phyloP scores from a whole-genome alignment of 768 basidiomycete species.

The Mycena rebaudengoi region DNA sequence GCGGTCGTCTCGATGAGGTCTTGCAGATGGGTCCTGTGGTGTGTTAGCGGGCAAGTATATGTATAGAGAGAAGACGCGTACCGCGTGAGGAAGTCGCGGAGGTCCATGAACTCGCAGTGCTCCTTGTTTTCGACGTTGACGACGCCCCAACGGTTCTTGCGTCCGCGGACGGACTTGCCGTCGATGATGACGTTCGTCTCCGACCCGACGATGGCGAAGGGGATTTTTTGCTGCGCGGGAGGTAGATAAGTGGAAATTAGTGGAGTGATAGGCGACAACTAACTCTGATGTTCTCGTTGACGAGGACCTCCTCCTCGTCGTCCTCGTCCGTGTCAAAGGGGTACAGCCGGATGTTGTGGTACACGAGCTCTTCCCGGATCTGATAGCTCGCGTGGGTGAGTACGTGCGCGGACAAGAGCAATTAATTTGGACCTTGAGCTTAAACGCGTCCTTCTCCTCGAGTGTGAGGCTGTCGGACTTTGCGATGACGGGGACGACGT shows the following conservation, averaged over 20 bases:
- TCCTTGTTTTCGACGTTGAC: conserved; percentile 97
- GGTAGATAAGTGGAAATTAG: conserved; percentile 7
- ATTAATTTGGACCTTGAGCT: conserved; percentile 74
- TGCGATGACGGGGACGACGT: conserved; percentile 99
- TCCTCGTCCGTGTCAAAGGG: conserved; percentile 97
- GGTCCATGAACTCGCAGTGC: conserved; percentile 98
- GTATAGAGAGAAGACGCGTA: background rate
- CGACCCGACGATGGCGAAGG: conserved; percentile 98
- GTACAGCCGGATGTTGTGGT: conserved; percentile 94
- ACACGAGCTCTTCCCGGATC: conserved; percentile 93
- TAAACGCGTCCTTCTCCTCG: conserved; percentile 93
- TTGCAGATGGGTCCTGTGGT: conserved; percentile 82
- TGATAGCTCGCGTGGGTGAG: too few species aligned
- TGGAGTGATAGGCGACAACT: conserved; percentile 31
- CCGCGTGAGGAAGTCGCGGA: conserved; percentile 95
- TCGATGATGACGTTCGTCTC: conserved; percentile 95
- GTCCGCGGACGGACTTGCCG: conserved; percentile 92
- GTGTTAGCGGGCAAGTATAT: background rate
- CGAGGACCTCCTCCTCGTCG: conserved; percentile 89
- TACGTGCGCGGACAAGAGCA: too few species aligned
- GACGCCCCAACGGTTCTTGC: conserved; percentile 98
- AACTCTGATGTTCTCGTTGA: conserved; percentile 92
- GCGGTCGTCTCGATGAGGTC: conserved; percentile 99
- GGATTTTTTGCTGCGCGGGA: conserved; percentile 80
- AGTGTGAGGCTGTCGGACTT: conserved; percentile 95